phyloP scores from a whole-genome alignment of 2,329 filamentous ascomycete genomes.

The Colletotrichum incanum region DNA sequence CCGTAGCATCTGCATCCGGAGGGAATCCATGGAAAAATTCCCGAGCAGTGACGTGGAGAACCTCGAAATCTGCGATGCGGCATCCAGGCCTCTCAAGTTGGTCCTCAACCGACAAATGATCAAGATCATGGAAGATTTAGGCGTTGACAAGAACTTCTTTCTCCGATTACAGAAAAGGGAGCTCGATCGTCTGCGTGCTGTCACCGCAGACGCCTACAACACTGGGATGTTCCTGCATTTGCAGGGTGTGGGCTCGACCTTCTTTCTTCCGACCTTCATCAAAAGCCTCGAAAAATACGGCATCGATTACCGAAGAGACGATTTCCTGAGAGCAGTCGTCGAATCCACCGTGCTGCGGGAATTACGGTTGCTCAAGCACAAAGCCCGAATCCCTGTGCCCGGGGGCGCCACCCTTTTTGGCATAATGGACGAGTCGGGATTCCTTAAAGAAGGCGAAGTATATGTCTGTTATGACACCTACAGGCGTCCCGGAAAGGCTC shows the following conservation, averaged over 20 bases:
- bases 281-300: conserved; percentile 69
- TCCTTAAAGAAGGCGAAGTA: conserved; percentile 77
- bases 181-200: conserved; percentile 70
- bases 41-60: conserved; percentile 66
- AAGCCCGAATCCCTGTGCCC: conserved; percentile 80
- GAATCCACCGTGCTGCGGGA: conserved; percentile 80
- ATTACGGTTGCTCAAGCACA: conserved; percentile 83
- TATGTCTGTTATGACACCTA: conserved; percentile 69
- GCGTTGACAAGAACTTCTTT: conserved; percentile 73
- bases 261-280: conserved; percentile 76
- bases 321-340: conserved; percentile 79
- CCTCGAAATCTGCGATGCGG: conserved; percentile 81
- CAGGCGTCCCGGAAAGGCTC: conserved; percentile 4
- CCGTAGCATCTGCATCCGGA: conserved; percentile 72
- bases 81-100: conserved; percentile 76
- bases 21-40: conserved; percentile 86
- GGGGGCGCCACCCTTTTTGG: conserved; percentile 85
- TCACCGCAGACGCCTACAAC: conserved; percentile 72
- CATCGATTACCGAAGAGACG: conserved; percentile 77
- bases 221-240: conserved; percentile 77
- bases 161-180: conserved; percentile 75
- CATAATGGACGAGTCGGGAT: conserved; percentile 85
- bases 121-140: conserved; percentile 88
- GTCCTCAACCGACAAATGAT: conserved; percentile 86
- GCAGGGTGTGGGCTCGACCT: conserved; percentile 72